phyloP scores from a whole-genome alignment of 345 rosid genomes.

The Alliaria petiolata region DNA sequence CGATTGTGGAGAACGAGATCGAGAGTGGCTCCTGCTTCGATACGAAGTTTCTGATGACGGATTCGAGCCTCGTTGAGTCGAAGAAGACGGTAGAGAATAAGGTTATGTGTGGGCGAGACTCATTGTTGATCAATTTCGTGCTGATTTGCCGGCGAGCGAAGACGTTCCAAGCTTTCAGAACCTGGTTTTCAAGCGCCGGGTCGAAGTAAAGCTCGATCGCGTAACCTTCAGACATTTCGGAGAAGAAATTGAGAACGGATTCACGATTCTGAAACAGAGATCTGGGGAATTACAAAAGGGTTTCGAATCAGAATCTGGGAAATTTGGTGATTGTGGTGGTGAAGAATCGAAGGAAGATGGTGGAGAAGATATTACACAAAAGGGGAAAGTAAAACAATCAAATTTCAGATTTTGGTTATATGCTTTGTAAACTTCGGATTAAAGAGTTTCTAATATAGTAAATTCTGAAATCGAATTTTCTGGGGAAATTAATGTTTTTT shows the following conservation, averaged over 20 bases:
- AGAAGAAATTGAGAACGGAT: neutral
- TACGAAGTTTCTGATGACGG: constrained; percentile 48
- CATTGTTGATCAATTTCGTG: constrained; percentile 81
- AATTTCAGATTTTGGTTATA: neutral
- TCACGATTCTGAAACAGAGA: neutral
- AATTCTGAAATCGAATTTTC: neutral
- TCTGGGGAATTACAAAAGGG: neutral
- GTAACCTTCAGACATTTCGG: constrained; percentile 61
- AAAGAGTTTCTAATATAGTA: neutral
- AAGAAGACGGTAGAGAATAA: constrained; percentile 51
- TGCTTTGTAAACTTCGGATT: neutral
- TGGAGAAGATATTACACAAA: neutral
- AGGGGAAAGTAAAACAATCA: neutral
- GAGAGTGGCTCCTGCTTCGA: constrained; percentile 72
- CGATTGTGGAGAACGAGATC: constrained; percentile 62
- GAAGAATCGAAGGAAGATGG: neutral
- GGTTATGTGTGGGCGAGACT: constrained; percentile 90
- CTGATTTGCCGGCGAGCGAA: constrained; percentile 97
- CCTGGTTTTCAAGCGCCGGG: constrained; percentile 92
- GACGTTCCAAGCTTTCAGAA: constrained; percentile 89
- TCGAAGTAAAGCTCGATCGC: constrained; percentile 95
- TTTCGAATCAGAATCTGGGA: too few relatives aligned
- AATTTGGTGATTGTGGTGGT: neutral
- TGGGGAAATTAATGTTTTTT: neutral
- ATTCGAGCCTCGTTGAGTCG: constrained; percentile 66